Percentiles rank a stretch among this genome's conserved stretches.
phyloP scores from a whole-genome alignment of 495 filamentous ascomycete species.

The Penicillium antarcticum region DNA sequence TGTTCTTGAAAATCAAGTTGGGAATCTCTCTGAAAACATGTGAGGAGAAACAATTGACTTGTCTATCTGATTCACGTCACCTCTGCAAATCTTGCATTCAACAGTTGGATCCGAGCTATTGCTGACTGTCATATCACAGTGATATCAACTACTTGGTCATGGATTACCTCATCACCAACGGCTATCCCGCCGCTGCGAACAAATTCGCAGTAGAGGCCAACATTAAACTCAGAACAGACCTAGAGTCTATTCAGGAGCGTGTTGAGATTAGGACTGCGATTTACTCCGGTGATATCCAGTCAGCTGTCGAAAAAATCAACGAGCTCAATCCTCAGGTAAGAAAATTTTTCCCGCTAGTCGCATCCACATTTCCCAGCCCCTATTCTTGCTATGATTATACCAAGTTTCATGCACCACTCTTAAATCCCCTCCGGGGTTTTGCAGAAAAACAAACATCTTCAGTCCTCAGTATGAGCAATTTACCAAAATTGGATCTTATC shows the following conservation, averaged over 20 bases:
- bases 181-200: slow-evolving; percentile 87
- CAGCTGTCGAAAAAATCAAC: slow-evolving; percentile 82
- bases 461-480: slow-evolving; percentile 89
- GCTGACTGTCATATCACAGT: slow-evolving; percentile 50
- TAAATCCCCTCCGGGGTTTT: slow-evolving; percentile 70
- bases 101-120: slow-evolving; percentile 6
- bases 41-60: slow-evolving; percentile 89
- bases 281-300: slow-evolving; percentile 76
- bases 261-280: slow-evolving; percentile 79
- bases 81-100: slow-evolving; percentile 6
- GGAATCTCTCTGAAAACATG: slow-evolving; percentile 98
- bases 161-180: slow-evolving; percentile 95
- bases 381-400: slow-evolving; percentile 81
- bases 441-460: slow-evolving; percentile 95
- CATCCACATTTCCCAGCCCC: slow-evolving; percentile 4
- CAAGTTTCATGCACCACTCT: slow-evolving; percentile 99
- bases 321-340: slow-evolving; percentile 88
- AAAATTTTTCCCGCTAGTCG: slow-evolving; percentile 6
- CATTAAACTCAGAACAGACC: slow-evolving; percentile 65
- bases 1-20: slow-evolving; percentile 86
- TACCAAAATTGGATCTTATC: slow-evolving; percentile 8
- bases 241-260: slow-evolving; percentile 69
- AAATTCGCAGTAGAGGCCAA: slow-evolving; percentile 96
- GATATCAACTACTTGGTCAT: slow-evolving; percentile 95
- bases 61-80: slow-evolving; percentile 54